Evolutionary conservation across 2,329 filamentous ascomycete genomes (phyloP), one percentile per base, ranked within the genome.

Genomic region (Claviceps sp.): DNA sequence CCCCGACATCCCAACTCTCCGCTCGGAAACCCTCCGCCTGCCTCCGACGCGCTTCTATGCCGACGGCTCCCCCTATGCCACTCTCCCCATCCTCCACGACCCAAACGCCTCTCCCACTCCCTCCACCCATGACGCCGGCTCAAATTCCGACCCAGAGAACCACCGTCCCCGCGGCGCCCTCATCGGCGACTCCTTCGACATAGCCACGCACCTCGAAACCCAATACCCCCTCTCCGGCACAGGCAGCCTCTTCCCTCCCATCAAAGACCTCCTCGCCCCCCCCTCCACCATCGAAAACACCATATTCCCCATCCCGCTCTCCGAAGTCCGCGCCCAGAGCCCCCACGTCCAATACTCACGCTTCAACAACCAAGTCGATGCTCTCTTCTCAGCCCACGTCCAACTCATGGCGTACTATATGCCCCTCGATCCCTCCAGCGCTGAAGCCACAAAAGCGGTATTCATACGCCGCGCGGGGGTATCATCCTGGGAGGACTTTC

Each of bases 131-230:
- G 10, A 34, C 10, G 4, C 10, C 30, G 10, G 4, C 30, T 34
- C 30, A 11, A 4, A 4, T 4, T 34, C 30, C 30, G 30, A 34
- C 10, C 8, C 30, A 10, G 17, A n/a, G 1, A 4, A 17, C 5
- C 14, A 17, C 3, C 40, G 19, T 1, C 17, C 74, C 71, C 0
- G 10, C 30, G 60, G 59, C 5, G 54, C 63, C 0, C 49, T 68
- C 0, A 52, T 84, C 2, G 81, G 81, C 5, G 82, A 85, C 64
- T 79, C 80, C 2, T 82, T 83, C 59, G 81, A 84, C 50, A 85
- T 85, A 54, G 82, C 81, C 6, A 64, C 74, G 26, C 77, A 82
- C 58, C 69, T 85, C 2, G 73, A 84, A 24, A 64, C 70, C 1
- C 69, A 61, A 0, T 81, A 77, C 51, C 76, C 78, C 0, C 53